Evolutionary conservation across 139 green algal genomes (phyloP), one percentile per base, ranked within the genome.

Genomic region (Chlamydomonas sp.): DNA sequence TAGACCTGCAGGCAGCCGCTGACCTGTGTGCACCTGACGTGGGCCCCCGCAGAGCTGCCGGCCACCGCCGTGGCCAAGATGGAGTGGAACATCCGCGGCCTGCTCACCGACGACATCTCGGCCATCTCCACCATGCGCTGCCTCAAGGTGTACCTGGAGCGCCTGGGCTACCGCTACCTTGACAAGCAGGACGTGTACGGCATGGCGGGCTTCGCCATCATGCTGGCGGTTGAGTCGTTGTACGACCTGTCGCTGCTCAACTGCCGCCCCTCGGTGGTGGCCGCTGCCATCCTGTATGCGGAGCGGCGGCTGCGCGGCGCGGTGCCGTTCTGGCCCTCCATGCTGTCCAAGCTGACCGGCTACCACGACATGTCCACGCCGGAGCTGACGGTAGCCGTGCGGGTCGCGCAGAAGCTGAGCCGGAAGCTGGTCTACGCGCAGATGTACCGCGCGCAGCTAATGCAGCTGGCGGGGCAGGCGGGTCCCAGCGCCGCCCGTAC

Each of bases 271-370:
- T 96, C 91, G n/a, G 93, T 97, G 3, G 95, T 97, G 1, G 96
- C 95, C 2, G 96, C 96, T 0, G 95, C 96, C 7, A 80, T 98
- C 61, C 88, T 98, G 77, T 98, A 97, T 71, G 93, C 94, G 10
- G 96, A 98, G 89, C 90, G 96, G 2, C 93, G 96, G 57, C 74
- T 90, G 20, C 94, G 95, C 15, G 96, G 96, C 20, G 91, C 96
- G 61, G 96, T 98, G 73, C 96, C 96, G 49, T 98, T 97, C 87
- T 98, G 96, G 96, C 96, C 96, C 66, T 94, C 92, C 77, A 96
- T 95, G 90, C 91, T 98, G 68, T 94, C 96, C 49, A 97, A 96
- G 84, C 85, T 98, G 9, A 97, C 95, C 14, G 94, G 94, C 3
- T 98, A 97, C 79, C 88, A 94, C 63, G 96, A 98, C 85, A 95